Evolutionary conservation across 2,329 filamentous ascomycete genomes (phyloP).

Genomic region (Scortechinia acanthostroma): DNA sequence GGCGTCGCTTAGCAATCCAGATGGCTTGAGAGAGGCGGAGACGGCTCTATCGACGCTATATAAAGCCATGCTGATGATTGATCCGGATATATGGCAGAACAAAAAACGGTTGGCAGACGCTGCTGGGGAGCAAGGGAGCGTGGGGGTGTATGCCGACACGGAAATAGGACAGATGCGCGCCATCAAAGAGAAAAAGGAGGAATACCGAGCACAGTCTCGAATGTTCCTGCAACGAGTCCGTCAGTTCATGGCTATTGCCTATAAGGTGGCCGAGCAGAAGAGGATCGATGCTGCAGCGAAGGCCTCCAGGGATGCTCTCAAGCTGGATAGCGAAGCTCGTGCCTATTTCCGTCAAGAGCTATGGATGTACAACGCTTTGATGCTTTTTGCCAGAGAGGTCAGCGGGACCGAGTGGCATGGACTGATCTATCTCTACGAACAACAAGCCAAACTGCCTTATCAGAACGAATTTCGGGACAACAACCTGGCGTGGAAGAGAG

Average conservation of each 20-base stretch:
- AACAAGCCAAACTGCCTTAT: slow-evolving; percentile 49
- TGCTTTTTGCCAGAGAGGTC: slow-evolving; percentile 63
- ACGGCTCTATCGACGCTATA: slow-evolving; percentile 52
- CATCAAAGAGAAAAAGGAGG: slow-evolving; percentile 63
- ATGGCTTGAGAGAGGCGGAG: slow-evolving; percentile 55
- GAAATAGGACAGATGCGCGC: slow-evolving; percentile 62
- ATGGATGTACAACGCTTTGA: slow-evolving; percentile 60
- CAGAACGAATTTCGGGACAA: slow-evolving; percentile 60
- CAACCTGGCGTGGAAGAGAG: slow-evolving; percentile 49
- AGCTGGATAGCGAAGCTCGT: slow-evolving; percentile 43
- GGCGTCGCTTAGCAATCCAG: slow-evolving; percentile 46
- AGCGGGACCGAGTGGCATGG: slow-evolving; percentile 56
- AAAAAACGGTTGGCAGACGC: slow-evolving; percentile 18
- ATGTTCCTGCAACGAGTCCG: slow-evolving; percentile 57
- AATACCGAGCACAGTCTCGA: slow-evolving; percentile 52
- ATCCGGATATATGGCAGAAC: slow-evolving; percentile 46
- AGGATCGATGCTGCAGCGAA: slow-evolving; percentile 36
- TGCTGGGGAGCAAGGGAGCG: slow-evolving; percentile 16
- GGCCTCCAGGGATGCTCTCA: slow-evolving; percentile 22
- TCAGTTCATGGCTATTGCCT: slow-evolving; percentile 58
- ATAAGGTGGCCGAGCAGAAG: slow-evolving; percentile 50
- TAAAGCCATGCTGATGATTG: slow-evolving; percentile 65
- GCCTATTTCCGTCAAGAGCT: slow-evolving; percentile 44
- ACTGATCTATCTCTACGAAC: slow-evolving; percentile 53
- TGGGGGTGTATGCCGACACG: slow-evolving; percentile 30